These are phyloP conservation scores for Penicillium ochrochloron DNA, from an alignment of 495 filamentous ascomycete species.

Conservation along the genomic window DNA sequence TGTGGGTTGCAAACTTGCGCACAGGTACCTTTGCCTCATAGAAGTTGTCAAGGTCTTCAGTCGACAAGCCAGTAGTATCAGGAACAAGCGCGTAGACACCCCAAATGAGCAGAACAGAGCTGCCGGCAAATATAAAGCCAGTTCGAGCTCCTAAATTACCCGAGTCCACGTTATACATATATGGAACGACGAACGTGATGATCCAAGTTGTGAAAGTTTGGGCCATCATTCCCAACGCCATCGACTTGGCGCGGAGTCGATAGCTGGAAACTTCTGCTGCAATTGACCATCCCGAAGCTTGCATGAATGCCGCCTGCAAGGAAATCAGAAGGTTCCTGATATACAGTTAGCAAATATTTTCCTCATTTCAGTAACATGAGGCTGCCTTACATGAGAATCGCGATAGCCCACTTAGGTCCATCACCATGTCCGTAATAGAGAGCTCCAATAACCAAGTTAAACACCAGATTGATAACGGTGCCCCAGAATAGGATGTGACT, in stretches of 20 bases:
- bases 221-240: slow-evolving; percentile 22
- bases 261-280: slow-evolving; percentile 23
- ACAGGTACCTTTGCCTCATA: slow-evolving; percentile 25
- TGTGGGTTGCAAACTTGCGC: slow-evolving; percentile 15
- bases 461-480: slow-evolving; percentile 15
- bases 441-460: slow-evolving; percentile 21
- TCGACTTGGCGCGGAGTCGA: slow-evolving; percentile 23
- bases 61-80: slow-evolving; percentile 21
- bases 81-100: slow-evolving; percentile 20
- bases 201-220: slow-evolving; percentile 21
- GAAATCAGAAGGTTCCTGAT: slow-evolving; percentile 25
- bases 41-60: slow-evolving; percentile 24
- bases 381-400: slow-evolving; percentile 23
- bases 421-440: slow-evolving; percentile 16
- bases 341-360: background rate
- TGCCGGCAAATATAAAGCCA: slow-evolving; percentile 22
- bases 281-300: slow-evolving; percentile 23
- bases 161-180: slow-evolving; percentile 28
- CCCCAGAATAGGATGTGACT: slow-evolving; percentile 16
- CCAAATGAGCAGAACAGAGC: slow-evolving; percentile 19
- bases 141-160: slow-evolving; percentile 26
- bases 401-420: slow-evolving; percentile 24
- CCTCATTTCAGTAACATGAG: background rate
- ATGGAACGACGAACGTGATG: slow-evolving; percentile 22
- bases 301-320: slow-evolving; percentile 16